Percentiles rank a stretch among this genome's conserved stretches.
These are phyloP conservation scores for Zasmidium citrigriseum DNA, from an alignment of 2,329 filamentous ascomycete species.

Conservation along the genomic window DNA sequence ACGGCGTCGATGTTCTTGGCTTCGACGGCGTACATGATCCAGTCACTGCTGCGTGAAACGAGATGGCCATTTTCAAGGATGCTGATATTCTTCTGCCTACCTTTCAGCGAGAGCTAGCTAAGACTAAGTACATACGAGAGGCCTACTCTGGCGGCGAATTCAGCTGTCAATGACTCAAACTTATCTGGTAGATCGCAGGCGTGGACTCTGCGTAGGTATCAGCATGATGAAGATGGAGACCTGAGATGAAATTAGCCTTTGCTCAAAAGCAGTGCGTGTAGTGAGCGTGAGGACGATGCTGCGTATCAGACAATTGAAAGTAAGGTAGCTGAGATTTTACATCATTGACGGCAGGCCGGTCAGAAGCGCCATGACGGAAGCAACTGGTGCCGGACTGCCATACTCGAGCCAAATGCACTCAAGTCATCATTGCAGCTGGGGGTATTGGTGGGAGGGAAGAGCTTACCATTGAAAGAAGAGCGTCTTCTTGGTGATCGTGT, in stretches of 20 bases:
- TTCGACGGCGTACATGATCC: conserved; percentile 98
- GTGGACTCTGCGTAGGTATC: conserved; percentile 70
- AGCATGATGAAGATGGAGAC: conserved; percentile 14
- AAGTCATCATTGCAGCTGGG: conserved; percentile 82
- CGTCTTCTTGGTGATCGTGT: background rate
- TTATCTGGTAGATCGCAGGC: conserved; percentile 92
- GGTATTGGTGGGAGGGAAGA: conserved; percentile 14
- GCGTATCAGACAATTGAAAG: conserved; percentile 78
- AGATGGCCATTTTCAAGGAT: conserved; percentile 93
- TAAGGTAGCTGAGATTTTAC: conserved; percentile 99
- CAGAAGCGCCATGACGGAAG: conserved; percentile 70
- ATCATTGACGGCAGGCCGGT: conserved; percentile 79
- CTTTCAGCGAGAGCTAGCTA: conserved; percentile 44
- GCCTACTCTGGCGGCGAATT: conserved; percentile 86
- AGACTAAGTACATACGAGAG: conserved; percentile 25
- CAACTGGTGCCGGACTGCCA: conserved; percentile 63
- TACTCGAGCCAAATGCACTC: conserved; percentile 99
- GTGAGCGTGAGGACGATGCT: conserved; percentile 8
- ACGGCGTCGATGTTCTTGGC: conserved; percentile 86
- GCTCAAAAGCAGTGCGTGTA: background rate
- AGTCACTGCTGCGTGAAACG: conserved; percentile 95
- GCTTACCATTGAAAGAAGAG: conserved; percentile 36
- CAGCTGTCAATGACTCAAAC: conserved; percentile 74
- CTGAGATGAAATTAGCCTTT: conserved; percentile 23
- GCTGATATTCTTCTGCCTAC: conserved; percentile 71